phyloP scores from a whole-genome alignment of 495 filamentous ascomycete species.

The Penicillium ucsense region DNA sequence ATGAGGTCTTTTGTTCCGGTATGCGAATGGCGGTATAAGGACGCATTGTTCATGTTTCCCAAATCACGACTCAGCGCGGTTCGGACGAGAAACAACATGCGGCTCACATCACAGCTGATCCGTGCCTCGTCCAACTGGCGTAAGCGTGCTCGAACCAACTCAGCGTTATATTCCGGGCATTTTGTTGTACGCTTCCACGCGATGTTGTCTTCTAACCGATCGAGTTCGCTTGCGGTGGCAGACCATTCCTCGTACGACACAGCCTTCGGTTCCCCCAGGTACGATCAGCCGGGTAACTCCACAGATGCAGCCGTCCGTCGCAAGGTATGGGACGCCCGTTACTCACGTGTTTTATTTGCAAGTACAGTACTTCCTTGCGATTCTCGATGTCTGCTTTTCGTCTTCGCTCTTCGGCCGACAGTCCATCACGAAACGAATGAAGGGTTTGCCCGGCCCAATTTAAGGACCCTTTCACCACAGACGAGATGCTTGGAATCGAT shows the following conservation, averaged over 20 bases:
- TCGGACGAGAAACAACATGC: slow-evolving; percentile 72
- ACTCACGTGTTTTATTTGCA: slow-evolving; percentile 52
- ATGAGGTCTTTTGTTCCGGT: slow-evolving; percentile 80
- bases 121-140: slow-evolving; percentile 68
- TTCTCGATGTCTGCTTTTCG: slow-evolving; percentile 43
- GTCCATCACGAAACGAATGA: slow-evolving; percentile 44
- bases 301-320: slow-evolving; percentile 6
- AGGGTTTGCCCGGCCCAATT: slow-evolving; percentile 40
- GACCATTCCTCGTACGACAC: slow-evolving; percentile 52
- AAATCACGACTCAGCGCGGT: slow-evolving; percentile 72
- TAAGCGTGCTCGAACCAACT: slow-evolving; percentile 57
- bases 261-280: slow-evolving; percentile 34
- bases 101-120: slow-evolving; percentile 57
- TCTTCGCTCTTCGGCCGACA: slow-evolving; percentile 44
- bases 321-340: background rate
- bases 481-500: slow-evolving; percentile 28
- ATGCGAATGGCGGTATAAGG: slow-evolving; percentile 76
- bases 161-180: slow-evolving; percentile 58
- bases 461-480: slow-evolving; percentile 25
- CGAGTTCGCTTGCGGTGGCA: slow-evolving; percentile 63
- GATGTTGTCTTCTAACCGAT: slow-evolving; percentile 70
- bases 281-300: slow-evolving; percentile 7
- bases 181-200: slow-evolving; percentile 66
- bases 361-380: slow-evolving; percentile 51
- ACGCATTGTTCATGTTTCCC: slow-evolving; percentile 75